Conservation (phyloP, 352 stramenopile genomes). For the Phytophthora foliorum region DNA sequence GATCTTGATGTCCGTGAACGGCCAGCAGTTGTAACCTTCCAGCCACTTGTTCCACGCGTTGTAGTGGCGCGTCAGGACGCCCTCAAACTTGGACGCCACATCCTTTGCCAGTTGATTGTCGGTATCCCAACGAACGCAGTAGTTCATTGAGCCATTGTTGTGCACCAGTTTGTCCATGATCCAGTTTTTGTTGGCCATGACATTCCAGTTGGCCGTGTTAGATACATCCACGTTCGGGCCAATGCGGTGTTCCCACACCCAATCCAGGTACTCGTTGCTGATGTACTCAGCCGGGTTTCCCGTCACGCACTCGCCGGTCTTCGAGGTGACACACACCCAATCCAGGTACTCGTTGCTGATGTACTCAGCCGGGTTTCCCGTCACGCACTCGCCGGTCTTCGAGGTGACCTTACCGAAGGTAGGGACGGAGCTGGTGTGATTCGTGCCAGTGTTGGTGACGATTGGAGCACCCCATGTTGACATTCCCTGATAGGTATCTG, state of each 20-base stretch:
- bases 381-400: conserved; percentile 22
- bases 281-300: conserved; percentile 28
- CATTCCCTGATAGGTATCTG: neutral
- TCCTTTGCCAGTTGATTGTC: conserved; percentile 7
- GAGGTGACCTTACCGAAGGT: conserved; percentile 31
- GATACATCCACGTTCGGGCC: conserved; percentile 11
- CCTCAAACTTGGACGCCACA: conserved; percentile 21
- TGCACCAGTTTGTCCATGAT: conserved; percentile 33
- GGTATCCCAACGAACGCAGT: conserved; percentile 32
- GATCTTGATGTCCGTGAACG: conserved; percentile 29
- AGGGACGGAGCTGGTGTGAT: conserved; percentile 10
- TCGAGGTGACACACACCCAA: conserved; percentile 32
- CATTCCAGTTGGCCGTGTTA: conserved; percentile 23
- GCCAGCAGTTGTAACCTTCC: conserved; percentile 37
- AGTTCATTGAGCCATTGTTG: conserved; percentile 37
- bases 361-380: conserved; percentile 22
- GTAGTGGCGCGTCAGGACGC: conserved; percentile 26
- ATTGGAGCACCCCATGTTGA: conserved; percentile 26
- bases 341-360: conserved; percentile 26
- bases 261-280: conserved; percentile 23
- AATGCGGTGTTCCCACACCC: conserved; percentile 30
- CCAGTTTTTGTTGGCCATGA: conserved; percentile 35
- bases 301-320: conserved; percentile 20
- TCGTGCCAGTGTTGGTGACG: conserved; percentile 19
- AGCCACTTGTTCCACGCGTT: conserved; percentile 39